Conservation (phyloP, 805 yeast species). For the Yamadazyma takamatsuzukensis region DNA sequence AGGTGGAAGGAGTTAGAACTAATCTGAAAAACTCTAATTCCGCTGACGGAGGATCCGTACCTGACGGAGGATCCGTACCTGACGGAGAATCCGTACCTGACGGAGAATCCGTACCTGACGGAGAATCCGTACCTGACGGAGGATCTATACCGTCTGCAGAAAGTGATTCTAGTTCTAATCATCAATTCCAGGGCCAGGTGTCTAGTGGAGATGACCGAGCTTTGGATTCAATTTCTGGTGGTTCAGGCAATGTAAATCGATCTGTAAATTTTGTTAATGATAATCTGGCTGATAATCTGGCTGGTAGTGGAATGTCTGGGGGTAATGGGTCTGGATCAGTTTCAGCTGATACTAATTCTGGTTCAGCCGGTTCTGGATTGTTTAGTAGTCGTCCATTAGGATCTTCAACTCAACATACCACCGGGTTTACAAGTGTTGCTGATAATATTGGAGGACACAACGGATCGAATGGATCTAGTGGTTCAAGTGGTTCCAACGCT, state of each 20-base stretch:
- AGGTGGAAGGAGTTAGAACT: conserved; percentile 4
- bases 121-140: neutral
- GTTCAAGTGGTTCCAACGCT: conserved; percentile 1
- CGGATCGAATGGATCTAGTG: neutral
- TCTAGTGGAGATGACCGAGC: no score
- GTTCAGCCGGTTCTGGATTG: conserved; percentile 4
- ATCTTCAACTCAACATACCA: conserved; percentile 1
- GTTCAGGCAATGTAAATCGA: no score
- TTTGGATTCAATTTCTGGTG: neutral
- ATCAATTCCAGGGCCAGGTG: no score
- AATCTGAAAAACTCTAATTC: conserved; percentile 2
- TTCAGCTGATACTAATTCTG: conserved; percentile 6
- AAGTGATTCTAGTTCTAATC: no score
- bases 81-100: no score
- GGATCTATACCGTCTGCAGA: no score
- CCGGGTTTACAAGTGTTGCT: conserved; percentile 6
- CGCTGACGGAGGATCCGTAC: conserved; percentile 4
- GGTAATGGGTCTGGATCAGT: conserved; percentile 7
- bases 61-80: conserved; percentile 5
- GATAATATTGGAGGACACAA: neutral
- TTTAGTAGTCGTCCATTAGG: conserved; percentile 2
- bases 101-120: neutral
- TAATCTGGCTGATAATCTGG: conserved; percentile 5
- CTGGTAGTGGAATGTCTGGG: conserved; percentile 2
- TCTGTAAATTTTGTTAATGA: no score